Evolutionary conservation across 202 grass and related monocot genomes (phyloP).

Genomic region (Schoenoplectus tabernaemontani): DNA sequence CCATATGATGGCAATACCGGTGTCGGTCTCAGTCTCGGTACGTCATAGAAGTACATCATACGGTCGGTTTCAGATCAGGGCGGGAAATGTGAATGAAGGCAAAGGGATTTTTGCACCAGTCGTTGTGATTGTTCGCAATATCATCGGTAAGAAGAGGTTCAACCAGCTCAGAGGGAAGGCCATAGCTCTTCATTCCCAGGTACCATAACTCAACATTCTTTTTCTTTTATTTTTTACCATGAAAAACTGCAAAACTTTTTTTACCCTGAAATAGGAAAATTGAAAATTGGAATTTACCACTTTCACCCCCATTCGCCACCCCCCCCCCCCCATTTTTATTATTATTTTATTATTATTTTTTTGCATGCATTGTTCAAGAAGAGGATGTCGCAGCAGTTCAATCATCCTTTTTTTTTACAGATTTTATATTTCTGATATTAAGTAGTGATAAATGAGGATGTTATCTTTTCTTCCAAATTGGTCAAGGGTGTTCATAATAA

Average conservation of each 20-base stretch:
- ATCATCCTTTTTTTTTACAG: background rate
- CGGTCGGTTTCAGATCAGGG: conserved; percentile 40
- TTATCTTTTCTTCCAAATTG: background rate
- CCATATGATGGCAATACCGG: background rate
- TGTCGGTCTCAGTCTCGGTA: conserved; percentile 15
- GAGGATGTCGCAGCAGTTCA: too few relatives aligned
- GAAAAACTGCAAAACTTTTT: background rate
- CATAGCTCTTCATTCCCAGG: conserved; percentile 93
- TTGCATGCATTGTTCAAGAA: too few relatives aligned
- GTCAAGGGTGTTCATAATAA: background rate
- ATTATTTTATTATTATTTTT: too few relatives aligned
- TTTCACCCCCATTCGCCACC: too few relatives aligned
- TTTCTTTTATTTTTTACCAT: background rate
- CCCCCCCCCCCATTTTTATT: too few relatives aligned
- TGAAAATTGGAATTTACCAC: background rate
- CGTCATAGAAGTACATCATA: conserved; percentile 22
- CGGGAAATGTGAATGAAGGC: conserved; percentile 91
- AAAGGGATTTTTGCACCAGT: conserved; percentile 83
- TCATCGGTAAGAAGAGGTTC: conserved; percentile 82
- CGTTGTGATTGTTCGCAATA: conserved; percentile 64
- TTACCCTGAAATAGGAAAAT: background rate
- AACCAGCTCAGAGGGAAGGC: conserved; percentile 95
- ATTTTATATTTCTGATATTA: background rate
- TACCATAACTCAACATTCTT: background rate
- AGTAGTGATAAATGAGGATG: background rate